Conservation (phyloP, 106 monocot species). For the Hemerocallis citrina region DNA sequence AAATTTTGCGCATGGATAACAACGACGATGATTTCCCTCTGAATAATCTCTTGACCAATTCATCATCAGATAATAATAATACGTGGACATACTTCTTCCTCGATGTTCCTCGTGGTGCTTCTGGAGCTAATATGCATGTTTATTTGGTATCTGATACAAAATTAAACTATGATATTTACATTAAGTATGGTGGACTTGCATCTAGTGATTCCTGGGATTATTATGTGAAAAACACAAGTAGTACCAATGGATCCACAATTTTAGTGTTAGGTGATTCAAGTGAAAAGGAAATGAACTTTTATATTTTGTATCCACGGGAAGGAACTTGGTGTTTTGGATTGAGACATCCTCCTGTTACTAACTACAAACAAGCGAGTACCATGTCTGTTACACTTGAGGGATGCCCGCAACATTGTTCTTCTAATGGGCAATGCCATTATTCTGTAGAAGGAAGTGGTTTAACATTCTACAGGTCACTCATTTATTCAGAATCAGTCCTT, state of each 20-base stretch:
- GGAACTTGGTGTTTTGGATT: conserved; percentile 76
- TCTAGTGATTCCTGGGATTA: conserved; percentile 67
- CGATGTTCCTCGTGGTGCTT: conserved; percentile 65
- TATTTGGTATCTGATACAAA: conserved; percentile 34
- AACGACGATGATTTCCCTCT: conserved; percentile 22
- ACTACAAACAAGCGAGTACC: conserved; percentile 20
- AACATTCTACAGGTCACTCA: conserved; percentile 55
- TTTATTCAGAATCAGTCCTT: not conserved
- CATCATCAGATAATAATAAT: conserved; percentile 28
- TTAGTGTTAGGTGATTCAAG: conserved; percentile 26
- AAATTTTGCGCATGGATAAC: conserved; percentile 6
- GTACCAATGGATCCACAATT: conserved; percentile 54
- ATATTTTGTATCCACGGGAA: conserved; percentile 71
- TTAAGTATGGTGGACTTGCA: conserved; percentile 55
- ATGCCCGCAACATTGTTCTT: conserved; percentile 64
- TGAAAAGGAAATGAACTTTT: conserved; percentile 49
- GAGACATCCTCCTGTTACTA: conserved; percentile 30
- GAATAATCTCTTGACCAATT: conserved; percentile 54
- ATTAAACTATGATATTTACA: conserved; percentile 56
- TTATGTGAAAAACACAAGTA: conserved; percentile 41
- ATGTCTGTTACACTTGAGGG: conserved; percentile 66
- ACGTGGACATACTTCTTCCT: conserved; percentile 80
- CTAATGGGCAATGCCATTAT: conserved; percentile 52
- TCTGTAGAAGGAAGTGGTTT: conserved; percentile 65
- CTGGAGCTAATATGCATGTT: conserved; percentile 68